phyloP scores from a whole-genome alignment of 2,329 filamentous ascomycete genomes.

The Diaporthe aspalathi region DNA sequence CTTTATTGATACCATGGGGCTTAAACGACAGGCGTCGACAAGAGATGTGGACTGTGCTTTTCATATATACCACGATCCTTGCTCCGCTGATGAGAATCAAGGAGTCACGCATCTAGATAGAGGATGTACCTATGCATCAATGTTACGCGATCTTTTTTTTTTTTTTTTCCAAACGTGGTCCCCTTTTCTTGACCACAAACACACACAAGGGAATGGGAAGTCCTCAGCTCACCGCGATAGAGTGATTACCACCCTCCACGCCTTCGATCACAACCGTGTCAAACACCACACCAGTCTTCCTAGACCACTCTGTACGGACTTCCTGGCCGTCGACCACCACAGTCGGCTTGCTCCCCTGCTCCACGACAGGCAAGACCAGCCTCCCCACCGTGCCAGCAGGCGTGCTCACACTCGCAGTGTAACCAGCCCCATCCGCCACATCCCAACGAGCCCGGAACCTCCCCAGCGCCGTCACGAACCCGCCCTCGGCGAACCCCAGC shows the following conservation, averaged over 20 bases:
- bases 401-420: slow-evolving; percentile 43
- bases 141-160: not conserved
- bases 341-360: slow-evolving; percentile 30
- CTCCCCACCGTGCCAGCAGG: slow-evolving; percentile 44
- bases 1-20: slow-evolving; percentile 16
- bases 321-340: slow-evolving; percentile 42
- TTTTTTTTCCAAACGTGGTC: not conserved
- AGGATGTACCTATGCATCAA: not conserved
- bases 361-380: slow-evolving; percentile 43
- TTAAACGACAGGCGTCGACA: not conserved
- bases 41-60: not conserved
- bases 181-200: no score
- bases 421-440: slow-evolving; percentile 36
- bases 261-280: slow-evolving; percentile 37
- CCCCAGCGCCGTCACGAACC: slow-evolving; percentile 54
- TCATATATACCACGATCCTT: slow-evolving; percentile 24
- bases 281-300: slow-evolving; percentile 35
- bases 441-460: slow-evolving; percentile 51
- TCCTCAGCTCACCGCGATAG: slow-evolving; percentile 34
- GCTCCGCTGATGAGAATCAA: slow-evolving; percentile 2
- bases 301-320: slow-evolving; percentile 31
- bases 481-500: slow-evolving; percentile 52
- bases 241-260: slow-evolving; percentile 35
- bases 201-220: no score
- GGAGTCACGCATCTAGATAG: not conserved